Base-by-base conservation (phyloP, 2,329 filamentous ascomycete genomes). In the Aureobasidium subglaciale region DNA sequence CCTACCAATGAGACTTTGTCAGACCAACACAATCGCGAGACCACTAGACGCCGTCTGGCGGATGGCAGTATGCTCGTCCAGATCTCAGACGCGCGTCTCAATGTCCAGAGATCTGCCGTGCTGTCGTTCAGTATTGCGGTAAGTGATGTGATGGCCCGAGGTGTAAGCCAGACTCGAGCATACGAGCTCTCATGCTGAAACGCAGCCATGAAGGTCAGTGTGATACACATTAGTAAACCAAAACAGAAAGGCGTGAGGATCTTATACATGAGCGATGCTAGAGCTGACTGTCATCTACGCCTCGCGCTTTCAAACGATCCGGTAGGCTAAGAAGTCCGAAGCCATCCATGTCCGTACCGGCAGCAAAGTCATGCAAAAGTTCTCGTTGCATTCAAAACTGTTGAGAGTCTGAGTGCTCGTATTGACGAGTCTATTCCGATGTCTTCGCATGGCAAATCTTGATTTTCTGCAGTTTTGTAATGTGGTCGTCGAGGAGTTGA, bases 281-380 rank as follows among this genome's bases (percentile, higher is more conserved):
- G 46, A 49, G 46, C 46, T 49, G 46, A 49, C 46, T 38, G 46
- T 37, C 32, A 49, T 7, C 38, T 27, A 10, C 46, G 34, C 34
- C 30, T 25, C 46, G 11, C 38, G 20, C n/a, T 49, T 20, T 24
- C 9, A 16, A 20, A 49, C 29, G 32, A 13, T 38, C 22, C 46
- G 46, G 32, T 49, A 49, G 32, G 46, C n/a, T 27, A 35, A 24
- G 15, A 18, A 27, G 4, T 27, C 34, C 34, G 46, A 27, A 38
- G 24, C 30, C 20, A 32, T 49, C n/a, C 32, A 22, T 29, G 32
- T 49, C 46, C 46, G 46, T 38, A 49, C 32, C 46, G 32, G 22
- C 46, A 49, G 46, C 46, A 16, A 25, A n/a, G 24, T 11, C 25
- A 38, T 49, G 46, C 32, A 49, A n/a, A 27, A 10, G 24, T 38